Conservation (phyloP, 306 rosid species). For the Malus asiatica region DNA sequence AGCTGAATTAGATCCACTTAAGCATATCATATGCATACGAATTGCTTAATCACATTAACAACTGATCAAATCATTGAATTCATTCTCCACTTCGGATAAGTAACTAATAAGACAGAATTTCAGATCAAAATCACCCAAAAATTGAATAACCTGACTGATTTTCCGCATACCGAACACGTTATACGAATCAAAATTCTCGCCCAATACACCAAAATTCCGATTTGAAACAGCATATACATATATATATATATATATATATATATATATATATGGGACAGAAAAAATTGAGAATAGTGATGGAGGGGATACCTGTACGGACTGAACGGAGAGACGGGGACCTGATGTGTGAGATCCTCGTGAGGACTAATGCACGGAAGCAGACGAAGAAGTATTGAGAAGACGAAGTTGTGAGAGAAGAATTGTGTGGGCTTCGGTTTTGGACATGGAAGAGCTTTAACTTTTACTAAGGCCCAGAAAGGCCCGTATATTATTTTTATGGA, state of each 20-base stretch:
- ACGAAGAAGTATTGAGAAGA: neutral
- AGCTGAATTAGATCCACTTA: neutral
- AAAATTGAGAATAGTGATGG: neutral
- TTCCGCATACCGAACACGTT: no score
- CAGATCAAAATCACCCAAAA: neutral
- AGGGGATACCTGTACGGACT: neutral
- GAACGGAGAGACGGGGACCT: neutral
- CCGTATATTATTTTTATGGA: no score
- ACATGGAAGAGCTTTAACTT: neutral
- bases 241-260: neutral
- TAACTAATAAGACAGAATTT: neutral
- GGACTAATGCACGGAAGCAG: neutral
- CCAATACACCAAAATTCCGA: neutral
- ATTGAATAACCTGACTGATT: neutral
- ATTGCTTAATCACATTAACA: neutral
- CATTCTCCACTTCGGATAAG: neutral
- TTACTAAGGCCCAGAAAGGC: neutral
- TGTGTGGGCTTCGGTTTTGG: neutral
- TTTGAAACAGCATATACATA: neutral
- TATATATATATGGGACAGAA: neutral
- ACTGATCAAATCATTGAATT: neutral
- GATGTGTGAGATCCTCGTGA: neutral
- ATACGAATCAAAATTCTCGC: neutral
- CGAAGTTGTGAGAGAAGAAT: neutral
- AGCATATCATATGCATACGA: neutral